Percentiles rank a stretch among this genome's conserved stretches.
phyloP scores from a whole-genome alignment of 495 filamentous ascomycete species.

The Evernia prunastri region DNA sequence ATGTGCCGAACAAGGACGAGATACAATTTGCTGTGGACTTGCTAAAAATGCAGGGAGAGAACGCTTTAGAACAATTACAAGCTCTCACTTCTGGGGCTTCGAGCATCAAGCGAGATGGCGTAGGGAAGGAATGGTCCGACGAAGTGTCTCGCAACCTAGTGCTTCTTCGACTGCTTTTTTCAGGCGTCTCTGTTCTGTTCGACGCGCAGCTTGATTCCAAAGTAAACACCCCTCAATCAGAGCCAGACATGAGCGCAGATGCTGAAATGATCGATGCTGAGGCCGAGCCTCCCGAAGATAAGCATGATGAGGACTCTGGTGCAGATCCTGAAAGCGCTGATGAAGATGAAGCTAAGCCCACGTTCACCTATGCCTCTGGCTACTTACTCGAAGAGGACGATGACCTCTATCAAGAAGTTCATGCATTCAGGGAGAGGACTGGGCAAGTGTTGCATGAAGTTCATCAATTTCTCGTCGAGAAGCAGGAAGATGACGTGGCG shows the following conservation, averaged over 20 bases:
- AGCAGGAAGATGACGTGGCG: constrained; percentile 91
- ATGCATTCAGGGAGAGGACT: constrained; percentile 68
- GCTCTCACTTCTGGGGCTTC: constrained; percentile 74
- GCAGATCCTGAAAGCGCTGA: constrained; percentile 57
- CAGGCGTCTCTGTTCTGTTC: constrained; percentile 82
- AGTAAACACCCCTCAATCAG: constrained; percentile 29
- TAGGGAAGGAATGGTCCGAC: constrained; percentile 97
- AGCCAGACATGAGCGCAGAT: constrained; percentile 32
- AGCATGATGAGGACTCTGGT: constrained; percentile 56
- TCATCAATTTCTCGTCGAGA: constrained; percentile 72
- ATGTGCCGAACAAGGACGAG: constrained; percentile 71
- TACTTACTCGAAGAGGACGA: constrained; percentile 66
- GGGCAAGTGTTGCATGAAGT: constrained; percentile 77
- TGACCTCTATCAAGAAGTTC: constrained; percentile 63
- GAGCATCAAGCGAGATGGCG: constrained; percentile 84
- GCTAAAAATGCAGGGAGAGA: constrained; percentile 68
- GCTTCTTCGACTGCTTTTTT: constrained; percentile 75
- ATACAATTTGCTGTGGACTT: constrained; percentile 82
- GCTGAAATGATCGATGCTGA: constrained; percentile 40
- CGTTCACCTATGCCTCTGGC: constrained; percentile 78
- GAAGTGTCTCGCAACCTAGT: constrained; percentile 86
- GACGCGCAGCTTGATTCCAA: constrained; percentile 64
- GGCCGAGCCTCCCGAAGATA: constrained; percentile 45
- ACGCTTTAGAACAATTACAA: constrained; percentile 60
- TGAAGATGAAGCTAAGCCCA: constrained; percentile 73